These are phyloP conservation scores for Oenanthe javanica DNA, from an alignment of 140 eudicot genomes.

Conservation along the genomic window DNA sequence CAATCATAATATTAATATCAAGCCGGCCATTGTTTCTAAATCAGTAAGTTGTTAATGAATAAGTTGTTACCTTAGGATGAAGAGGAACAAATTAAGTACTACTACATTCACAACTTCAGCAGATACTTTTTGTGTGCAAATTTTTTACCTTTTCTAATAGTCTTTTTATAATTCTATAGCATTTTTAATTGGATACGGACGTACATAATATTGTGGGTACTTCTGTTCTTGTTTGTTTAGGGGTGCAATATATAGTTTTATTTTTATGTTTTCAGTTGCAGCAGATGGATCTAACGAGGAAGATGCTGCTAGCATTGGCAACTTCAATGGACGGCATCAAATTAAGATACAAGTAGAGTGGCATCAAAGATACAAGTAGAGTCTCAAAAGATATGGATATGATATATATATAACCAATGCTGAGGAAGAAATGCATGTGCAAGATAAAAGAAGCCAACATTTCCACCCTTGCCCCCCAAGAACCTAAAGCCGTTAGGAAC, in stretches of 20 bases:
- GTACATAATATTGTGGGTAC: not conserved
- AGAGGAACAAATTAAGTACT: not conserved
- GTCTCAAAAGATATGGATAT: conserved; percentile 30
- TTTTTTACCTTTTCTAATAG: not conserved
- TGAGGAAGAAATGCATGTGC: conserved; percentile 20
- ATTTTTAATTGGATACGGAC: not conserved
- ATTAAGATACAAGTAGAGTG: no score
- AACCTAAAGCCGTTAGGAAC: conserved; percentile 63
- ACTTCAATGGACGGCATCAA: conserved; percentile 52
- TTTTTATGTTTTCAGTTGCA: conserved; percentile 9
- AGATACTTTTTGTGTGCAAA: not conserved
- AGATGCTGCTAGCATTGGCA: conserved; percentile 54
- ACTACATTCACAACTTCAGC: not conserved
- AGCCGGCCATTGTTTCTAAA: not conserved
- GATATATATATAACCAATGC: not conserved
- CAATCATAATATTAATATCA: not conserved
- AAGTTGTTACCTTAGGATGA: not conserved
- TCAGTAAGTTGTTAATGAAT: not conserved
- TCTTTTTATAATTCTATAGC: not conserved
- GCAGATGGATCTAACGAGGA: conserved; percentile 54
- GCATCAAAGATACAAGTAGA: conserved; percentile 11
- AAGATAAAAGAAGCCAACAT: conserved; percentile 32
- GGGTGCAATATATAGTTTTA: not conserved
- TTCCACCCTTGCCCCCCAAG: conserved; percentile 78
- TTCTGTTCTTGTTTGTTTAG: not conserved